These are phyloP conservation scores for Micractinium conductrix DNA, from an alignment of 139 green algal species.

Conservation along the genomic window DNA sequence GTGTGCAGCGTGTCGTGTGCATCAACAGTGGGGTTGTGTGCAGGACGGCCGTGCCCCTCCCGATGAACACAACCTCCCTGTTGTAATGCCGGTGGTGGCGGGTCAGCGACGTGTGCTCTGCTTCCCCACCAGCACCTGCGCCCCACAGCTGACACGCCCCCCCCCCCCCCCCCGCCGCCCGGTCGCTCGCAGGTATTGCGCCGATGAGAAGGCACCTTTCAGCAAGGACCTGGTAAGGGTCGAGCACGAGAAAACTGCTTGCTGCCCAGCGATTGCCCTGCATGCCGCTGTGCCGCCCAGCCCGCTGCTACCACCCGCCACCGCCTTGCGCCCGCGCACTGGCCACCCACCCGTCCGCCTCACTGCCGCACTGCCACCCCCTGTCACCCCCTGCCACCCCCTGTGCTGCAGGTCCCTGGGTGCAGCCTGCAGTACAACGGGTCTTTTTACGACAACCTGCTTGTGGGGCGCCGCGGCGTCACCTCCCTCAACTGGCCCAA, in stretches of 20 bases:
- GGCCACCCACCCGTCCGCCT: neutral
- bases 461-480: slow-evolving; percentile 51
- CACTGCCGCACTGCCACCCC: neutral
- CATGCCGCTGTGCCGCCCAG: neutral
- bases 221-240: slow-evolving; percentile 5
- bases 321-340: no score
- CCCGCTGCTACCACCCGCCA: neutral
- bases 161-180: slow-evolving; percentile 47
- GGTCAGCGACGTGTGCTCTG: no score
- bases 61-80: no score
- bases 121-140: no score
- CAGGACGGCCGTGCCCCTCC: no score
- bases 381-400: neutral
- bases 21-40: no score
- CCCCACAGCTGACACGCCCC: slow-evolving; percentile 2
- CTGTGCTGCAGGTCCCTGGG: neutral
- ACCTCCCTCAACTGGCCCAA: slow-evolving; percentile 79
- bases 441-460: slow-evolving; percentile 73
- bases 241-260: neutral
- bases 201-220: slow-evolving; percentile 44
- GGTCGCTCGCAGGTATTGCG: slow-evolving; percentile 41
- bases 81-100: no score
- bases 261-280: no score
- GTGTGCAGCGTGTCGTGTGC: no score
- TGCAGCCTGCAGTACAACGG: slow-evolving; percentile 60